A percentile compares a stretch with the other conserved stretches of the same genome.
phyloP scores from a whole-genome alignment of 208 protist genomes.

The Leishmania tarentolae region DNA sequence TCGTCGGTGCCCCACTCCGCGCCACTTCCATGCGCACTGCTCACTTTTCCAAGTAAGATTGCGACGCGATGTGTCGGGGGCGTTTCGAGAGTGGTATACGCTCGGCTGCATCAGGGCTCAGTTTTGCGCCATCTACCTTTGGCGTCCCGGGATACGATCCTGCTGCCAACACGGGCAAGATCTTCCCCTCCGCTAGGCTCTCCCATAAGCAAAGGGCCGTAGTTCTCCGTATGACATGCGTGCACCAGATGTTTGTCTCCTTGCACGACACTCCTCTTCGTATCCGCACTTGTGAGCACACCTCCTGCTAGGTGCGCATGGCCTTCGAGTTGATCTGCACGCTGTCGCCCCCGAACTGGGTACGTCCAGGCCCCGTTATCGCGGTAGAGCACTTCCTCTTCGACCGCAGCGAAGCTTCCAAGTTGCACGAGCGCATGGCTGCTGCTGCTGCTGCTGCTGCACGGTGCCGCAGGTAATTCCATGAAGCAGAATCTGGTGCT shows the following conservation, averaged over 20 bases:
- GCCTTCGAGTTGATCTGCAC: slow-evolving; percentile 65
- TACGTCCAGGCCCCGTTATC: slow-evolving; percentile 55
- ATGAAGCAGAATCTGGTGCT: slow-evolving; percentile 79
- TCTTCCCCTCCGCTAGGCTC: slow-evolving; percentile 50
- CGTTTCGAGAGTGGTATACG: slow-evolving; percentile 62
- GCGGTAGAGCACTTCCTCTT: slow-evolving; percentile 83
- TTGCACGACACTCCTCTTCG: slow-evolving; percentile 59
- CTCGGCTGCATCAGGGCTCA: slow-evolving; percentile 45
- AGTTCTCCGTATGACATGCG: slow-evolving; percentile 48
- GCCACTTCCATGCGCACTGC: slow-evolving; percentile 42
- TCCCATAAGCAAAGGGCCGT: slow-evolving; percentile 48
- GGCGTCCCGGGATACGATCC: slow-evolving; percentile 22
- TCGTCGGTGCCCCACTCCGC: slow-evolving; percentile 70
- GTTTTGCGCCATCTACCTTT: slow-evolving; percentile 13
- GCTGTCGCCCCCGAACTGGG: slow-evolving; percentile 39
- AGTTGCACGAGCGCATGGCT: slow-evolving; percentile 46
- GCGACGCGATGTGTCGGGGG: slow-evolving; percentile 56
- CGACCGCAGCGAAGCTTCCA: slow-evolving; percentile 75
- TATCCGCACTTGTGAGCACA: slow-evolving; percentile 46
- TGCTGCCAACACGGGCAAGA: slow-evolving; percentile 53
- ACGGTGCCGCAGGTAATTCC: slow-evolving; percentile 73
- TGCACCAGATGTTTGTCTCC: slow-evolving; percentile 46
- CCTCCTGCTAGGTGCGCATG: slow-evolving; percentile 57
- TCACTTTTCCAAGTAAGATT: slow-evolving; percentile 52
- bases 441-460: slow-evolving; percentile 66